Base-by-base conservation (phyloP, 176 grass and related monocot genomes). In the Saccharum officinarum region DNA sequence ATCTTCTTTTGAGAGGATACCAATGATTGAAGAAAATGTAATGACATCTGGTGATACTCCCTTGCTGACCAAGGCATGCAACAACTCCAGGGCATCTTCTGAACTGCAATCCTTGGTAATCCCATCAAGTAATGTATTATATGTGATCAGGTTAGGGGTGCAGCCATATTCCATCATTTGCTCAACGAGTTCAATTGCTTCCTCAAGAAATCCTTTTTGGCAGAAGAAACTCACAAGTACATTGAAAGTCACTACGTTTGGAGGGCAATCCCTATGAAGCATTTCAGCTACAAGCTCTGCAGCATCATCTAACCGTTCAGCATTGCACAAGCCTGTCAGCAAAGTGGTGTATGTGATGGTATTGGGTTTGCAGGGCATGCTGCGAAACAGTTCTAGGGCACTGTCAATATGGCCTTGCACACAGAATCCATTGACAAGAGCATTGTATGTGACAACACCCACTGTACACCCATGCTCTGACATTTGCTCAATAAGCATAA, bases 311-410 rank as follows among this genome's bases (percentile, higher is more conserved):
- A 88, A 71, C 25, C 75, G 75, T 15, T 91, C 87, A 4, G 80
- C 71, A 39, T 94, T 89, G 76, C 92, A 94, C 72, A 94, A 44
- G 30, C 84, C 92, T 64, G 92, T 89, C 67, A 94, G 81, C 76
- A 94, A 82, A 45, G 89, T 94, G 41, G 89, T 94, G 71, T 94
- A 94, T 60, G 89, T 94, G 74, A 91, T 88, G 55, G 90, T 94
- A 52, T 94, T 91, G 41, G 92, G 92, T 31, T 85, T 85, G 57
- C 83, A 86, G 34, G 83, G 79, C 79, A 90, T 71, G 67, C 75
- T 78, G 28, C 71, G 77, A 67, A 91, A 86, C 46, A 94, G 41
- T 73, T 86, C 67, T 37, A 87, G 46, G 82, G 90, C 80, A 82
- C 74, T 80, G 69, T 94, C 83, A 77, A 94, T 45, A 47, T 30